phyloP scores from a whole-genome alignment of 208 protist species.

The Wallacemonas sp. region DNA sequence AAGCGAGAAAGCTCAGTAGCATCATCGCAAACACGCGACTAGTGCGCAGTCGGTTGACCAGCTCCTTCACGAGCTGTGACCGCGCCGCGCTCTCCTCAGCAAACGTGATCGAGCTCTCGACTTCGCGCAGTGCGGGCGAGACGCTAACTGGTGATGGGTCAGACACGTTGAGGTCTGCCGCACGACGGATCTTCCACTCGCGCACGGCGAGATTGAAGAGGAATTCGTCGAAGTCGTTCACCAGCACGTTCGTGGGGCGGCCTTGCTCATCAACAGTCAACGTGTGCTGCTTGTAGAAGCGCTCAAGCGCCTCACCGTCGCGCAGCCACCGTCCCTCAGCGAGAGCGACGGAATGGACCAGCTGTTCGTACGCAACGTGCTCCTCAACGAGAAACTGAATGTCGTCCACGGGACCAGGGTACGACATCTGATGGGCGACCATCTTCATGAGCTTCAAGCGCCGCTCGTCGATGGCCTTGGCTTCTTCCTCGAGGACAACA shows the following conservation, averaged over 20 bases:
- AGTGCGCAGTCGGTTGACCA: not conserved
- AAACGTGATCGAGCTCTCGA: not conserved
- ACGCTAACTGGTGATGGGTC: not conserved
- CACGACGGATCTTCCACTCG: not conserved
- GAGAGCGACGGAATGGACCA: constrained; percentile 40
- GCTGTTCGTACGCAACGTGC: constrained; percentile 60
- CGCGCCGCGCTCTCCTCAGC: not conserved
- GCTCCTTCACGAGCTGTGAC: not conserved
- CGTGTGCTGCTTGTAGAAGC: not conserved
- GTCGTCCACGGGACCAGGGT: constrained; percentile 55
- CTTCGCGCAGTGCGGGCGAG: not conserved
- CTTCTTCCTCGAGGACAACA: constrained; percentile 13
- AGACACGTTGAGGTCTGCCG: not conserved
- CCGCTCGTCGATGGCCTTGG: not conserved
- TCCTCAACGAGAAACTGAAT: constrained; percentile 78
- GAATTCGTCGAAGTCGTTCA: not conserved
- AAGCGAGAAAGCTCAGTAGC: constrained; percentile 3
- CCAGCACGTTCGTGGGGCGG: not conserved
- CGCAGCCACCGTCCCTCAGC: constrained; percentile 59
- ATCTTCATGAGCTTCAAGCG: constrained; percentile 26
- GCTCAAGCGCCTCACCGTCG: not conserved
- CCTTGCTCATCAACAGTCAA: not conserved
- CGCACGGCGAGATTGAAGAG: not conserved
- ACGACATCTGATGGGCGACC: constrained; percentile 31
- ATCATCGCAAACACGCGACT: constrained; percentile 6